phyloP scores from a whole-genome alignment of 192 early-diverging fungal species.

The Umbelopsis ramanniana region DNA sequence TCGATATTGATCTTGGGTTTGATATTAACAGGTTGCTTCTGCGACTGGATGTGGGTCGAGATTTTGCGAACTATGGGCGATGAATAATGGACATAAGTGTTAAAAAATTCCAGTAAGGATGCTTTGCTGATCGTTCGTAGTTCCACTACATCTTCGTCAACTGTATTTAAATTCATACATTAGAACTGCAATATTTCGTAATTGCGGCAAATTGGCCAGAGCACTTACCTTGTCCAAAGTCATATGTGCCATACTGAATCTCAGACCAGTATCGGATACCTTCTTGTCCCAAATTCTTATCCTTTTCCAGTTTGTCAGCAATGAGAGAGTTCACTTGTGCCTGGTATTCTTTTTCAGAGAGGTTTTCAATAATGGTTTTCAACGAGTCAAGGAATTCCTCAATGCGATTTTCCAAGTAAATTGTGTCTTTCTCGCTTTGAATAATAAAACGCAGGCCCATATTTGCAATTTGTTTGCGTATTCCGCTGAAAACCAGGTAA shows the following conservation, averaged over 20 bases:
- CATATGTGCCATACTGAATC: constrained; percentile 71
- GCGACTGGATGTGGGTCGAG: constrained; percentile 68
- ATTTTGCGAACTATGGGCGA: constrained; percentile 62
- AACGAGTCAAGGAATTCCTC: constrained; percentile 63
- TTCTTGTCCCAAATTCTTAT: constrained; percentile 80
- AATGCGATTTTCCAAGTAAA: constrained; percentile 76
- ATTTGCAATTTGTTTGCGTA: constrained; percentile 55
- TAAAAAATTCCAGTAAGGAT: constrained; percentile 63
- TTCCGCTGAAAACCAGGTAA: constrained; percentile 62
- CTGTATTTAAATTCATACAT: constrained; percentile 24
- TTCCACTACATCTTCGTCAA: constrained; percentile 62
- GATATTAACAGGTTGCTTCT: constrained; percentile 33
- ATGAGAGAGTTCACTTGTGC: constrained; percentile 70
- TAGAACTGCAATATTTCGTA: too few relatives aligned
- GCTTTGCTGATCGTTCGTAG: constrained; percentile 52
- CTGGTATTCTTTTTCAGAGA: constrained; percentile 69
- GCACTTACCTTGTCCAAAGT: constrained; percentile 62
- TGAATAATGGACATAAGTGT: constrained; percentile 56
- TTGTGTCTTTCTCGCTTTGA: constrained; percentile 82
- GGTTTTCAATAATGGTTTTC: constrained; percentile 46
- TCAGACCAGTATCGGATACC: constrained; percentile 66
- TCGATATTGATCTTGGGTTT: constrained; percentile 44
- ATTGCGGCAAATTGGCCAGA: background rate
- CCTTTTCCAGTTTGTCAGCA: constrained; percentile 67
- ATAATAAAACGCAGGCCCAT: constrained; percentile 75